These are phyloP conservation scores for Ceriops decandra DNA, from an alignment of 345 rosid genomes.

Conservation along the genomic window DNA sequence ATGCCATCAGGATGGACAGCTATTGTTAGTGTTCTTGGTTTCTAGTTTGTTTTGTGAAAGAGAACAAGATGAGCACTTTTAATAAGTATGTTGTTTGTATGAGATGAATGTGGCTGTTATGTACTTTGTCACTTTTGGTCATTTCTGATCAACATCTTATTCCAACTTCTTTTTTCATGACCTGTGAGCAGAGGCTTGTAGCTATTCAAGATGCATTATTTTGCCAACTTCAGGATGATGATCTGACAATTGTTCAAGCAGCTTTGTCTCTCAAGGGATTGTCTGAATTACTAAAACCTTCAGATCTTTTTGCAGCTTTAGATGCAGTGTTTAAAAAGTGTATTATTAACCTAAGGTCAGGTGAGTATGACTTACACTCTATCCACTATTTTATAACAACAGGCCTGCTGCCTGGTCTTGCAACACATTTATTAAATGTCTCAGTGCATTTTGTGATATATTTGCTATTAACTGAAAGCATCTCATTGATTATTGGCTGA, in stretches of 20 bases:
- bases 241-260: slow-evolving; percentile 69
- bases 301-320: slow-evolving; percentile 58
- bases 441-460: background rate
- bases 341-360: slow-evolving; percentile 38
- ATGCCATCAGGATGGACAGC: no score
- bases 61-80: background rate
- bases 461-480: background rate
- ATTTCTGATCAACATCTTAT: background rate
- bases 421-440: background rate
- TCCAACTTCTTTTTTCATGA: background rate
- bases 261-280: slow-evolving; percentile 63
- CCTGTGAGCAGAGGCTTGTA: slow-evolving; percentile 50
- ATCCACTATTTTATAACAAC: background rate
- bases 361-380: slow-evolving; percentile 37
- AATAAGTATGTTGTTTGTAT: background rate
- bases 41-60: background rate
- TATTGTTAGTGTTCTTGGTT: background rate
- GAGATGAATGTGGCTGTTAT: background rate
- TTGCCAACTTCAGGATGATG: slow-evolving; percentile 75
- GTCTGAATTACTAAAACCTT: slow-evolving; percentile 43
- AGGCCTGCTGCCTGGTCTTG: background rate
- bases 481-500: slow-evolving; percentile 1
- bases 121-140: background rate
- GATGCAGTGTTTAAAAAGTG: slow-evolving; percentile 52
- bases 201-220: slow-evolving; percentile 61